A percentile compares a stretch with the other conserved stretches of the same genome.
Conservation (phyloP, 2,329 filamentous ascomycete genomes). For the Neurospora crassa region DNA sequence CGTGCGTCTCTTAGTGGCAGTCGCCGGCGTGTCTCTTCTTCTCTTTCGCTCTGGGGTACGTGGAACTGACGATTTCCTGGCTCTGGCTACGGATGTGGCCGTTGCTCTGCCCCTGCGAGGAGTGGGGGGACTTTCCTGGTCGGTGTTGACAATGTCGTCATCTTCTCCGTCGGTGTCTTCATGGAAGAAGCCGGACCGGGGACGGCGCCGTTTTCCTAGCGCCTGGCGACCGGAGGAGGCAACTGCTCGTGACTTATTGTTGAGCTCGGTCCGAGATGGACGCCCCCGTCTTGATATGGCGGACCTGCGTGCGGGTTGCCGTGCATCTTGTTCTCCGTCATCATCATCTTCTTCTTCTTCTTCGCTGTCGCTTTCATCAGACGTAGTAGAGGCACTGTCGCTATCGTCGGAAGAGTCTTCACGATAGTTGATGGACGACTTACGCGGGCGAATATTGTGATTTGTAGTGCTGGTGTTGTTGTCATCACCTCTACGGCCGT, state of each 20-base stretch:
- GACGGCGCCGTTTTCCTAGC: slow-evolving; percentile 13
- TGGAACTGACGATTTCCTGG: background rate
- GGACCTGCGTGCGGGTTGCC: background rate
- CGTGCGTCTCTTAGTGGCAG: background rate
- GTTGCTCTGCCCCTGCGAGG: background rate
- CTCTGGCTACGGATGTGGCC: background rate
- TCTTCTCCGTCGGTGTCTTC: slow-evolving; percentile 12
- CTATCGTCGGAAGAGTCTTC: background rate
- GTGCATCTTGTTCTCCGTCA: background rate
- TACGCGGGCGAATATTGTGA: background rate
- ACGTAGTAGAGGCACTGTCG: background rate
- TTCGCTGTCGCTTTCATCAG: background rate
- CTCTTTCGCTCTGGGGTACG: background rate
- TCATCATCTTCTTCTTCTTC: background rate
- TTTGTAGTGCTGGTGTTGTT: background rate
- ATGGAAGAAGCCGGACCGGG: slow-evolving; percentile 13
- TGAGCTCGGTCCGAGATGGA: background rate
- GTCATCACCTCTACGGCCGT: background rate
- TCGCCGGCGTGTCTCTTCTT: background rate
- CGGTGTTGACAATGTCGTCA: slow-evolving; percentile 1
- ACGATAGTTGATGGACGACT: background rate
- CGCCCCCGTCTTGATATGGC: background rate
- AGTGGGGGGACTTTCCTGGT: slow-evolving; percentile 3
- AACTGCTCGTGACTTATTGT: background rate
- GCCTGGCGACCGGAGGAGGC: background rate